Percentiles rank a stretch among this genome's conserved stretches.
Evolutionary conservation across 2,329 filamentous ascomycete genomes (phyloP).

Genomic region (Venturia oleaginea): DNA sequence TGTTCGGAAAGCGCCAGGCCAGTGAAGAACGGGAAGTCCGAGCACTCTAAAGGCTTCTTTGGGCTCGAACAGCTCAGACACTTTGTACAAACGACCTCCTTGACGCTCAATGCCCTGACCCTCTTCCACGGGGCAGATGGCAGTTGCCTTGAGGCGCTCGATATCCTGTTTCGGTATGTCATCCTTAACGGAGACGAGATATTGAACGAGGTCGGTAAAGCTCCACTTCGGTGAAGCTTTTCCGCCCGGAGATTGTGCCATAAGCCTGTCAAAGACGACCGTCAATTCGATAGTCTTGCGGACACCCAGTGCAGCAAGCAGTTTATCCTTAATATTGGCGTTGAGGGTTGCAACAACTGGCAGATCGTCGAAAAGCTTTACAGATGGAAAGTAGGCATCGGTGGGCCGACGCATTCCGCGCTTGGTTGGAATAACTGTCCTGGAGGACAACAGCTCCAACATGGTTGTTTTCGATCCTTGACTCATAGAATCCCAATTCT

Average conservation of each 20-base stretch:
- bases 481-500: slow-evolving; percentile 78
- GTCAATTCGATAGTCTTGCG: slow-evolving; percentile 92
- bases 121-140: slow-evolving; percentile 71
- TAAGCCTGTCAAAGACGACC: slow-evolving; percentile 81
- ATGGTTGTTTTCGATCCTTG: slow-evolving; percentile 57
- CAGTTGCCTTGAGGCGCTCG: slow-evolving; percentile 64
- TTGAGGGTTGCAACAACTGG: slow-evolving; percentile 67
- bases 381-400: slow-evolving; percentile 87
- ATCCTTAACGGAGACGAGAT: slow-evolving; percentile 77
- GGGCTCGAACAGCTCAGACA: slow-evolving; percentile 75
- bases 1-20: slow-evolving; percentile 64
- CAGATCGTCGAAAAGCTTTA: slow-evolving; percentile 89
- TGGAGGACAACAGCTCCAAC: slow-evolving; percentile 49
- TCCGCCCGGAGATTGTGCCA: slow-evolving; percentile 43
- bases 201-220: slow-evolving; percentile 81
- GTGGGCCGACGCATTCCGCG: slow-evolving; percentile 75
- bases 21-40: slow-evolving; percentile 68
- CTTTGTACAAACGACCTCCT: slow-evolving; percentile 48
- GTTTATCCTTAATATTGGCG: slow-evolving; percentile 77
- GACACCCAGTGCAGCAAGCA: slow-evolving; percentile 73
- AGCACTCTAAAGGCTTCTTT: slow-evolving; percentile 60
- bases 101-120: slow-evolving; percentile 20
- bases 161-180: slow-evolving; percentile 83
- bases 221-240: slow-evolving; percentile 63
- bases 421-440: slow-evolving; percentile 81